A percentile compares a stretch with the other conserved stretches of the same genome.
Evolutionary conservation across 192 early-diverging fungal genomes (phyloP).

Genomic region (Coemansia sp.): DNA sequence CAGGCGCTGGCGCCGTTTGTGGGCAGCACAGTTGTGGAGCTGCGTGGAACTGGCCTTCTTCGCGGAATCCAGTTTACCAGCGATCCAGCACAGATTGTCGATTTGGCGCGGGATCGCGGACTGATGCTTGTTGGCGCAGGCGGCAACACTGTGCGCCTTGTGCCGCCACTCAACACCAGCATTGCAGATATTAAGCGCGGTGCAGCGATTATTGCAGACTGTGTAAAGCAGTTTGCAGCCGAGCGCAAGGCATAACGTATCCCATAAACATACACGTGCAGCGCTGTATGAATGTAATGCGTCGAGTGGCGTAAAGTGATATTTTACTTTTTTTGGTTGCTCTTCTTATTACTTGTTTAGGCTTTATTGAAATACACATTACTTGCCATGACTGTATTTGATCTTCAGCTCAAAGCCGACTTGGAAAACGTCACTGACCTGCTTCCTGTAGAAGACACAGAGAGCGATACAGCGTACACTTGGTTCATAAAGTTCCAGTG

Average conservation of each 20-base stretch:
- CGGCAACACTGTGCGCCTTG: conserved; percentile 86
- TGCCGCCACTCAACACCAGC: conserved; percentile 84
- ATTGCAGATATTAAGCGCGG: conserved; percentile 77
- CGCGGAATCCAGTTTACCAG: conserved; percentile 79
- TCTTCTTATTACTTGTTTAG: background rate
- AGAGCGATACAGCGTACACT: conserved; percentile 51
- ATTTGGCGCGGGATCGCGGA: conserved; percentile 76
- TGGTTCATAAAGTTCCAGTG: conserved; percentile 82
- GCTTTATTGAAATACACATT: background rate
- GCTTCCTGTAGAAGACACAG: conserved; percentile 49
- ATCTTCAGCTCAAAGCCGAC: conserved; percentile 72
- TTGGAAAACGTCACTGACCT: conserved; percentile 80
- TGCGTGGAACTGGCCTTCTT: conserved; percentile 85
- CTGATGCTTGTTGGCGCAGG: conserved; percentile 85
- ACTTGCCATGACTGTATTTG: conserved; percentile 45
- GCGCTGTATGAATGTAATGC: background rate
- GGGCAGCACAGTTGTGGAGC: conserved; percentile 62
- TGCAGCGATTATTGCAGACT: conserved; percentile 67
- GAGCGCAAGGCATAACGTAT: conserved; percentile 1
- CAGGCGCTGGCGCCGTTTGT: conserved; percentile 48
- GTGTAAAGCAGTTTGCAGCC: conserved; percentile 27
- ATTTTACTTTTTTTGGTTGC: background rate
- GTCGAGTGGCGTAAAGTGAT: background rate
- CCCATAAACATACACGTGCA: conserved; percentile 9
- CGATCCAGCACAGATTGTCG: conserved; percentile 68